Evolutionary conservation across 805 yeast species (phyloP).

Genomic region (Pichia exigua): DNA sequence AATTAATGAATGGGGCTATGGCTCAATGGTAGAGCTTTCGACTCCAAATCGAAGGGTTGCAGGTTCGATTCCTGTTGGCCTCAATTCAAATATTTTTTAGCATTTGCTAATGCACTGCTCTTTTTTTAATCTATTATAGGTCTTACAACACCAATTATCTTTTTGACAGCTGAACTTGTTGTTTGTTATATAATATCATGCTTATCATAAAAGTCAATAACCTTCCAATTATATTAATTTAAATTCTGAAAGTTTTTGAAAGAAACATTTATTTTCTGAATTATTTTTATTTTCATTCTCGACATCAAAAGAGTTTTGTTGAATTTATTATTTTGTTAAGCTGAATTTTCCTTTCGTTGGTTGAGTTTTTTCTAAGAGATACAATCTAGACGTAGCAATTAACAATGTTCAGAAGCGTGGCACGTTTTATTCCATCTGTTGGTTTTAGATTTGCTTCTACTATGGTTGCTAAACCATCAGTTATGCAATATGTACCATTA

Average conservation of each 20-base stretch:
- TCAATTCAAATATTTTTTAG: conserved; percentile 6
- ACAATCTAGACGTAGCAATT: not conserved
- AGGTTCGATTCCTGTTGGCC: conserved; percentile 21
- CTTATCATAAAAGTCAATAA: too few relatives aligned
- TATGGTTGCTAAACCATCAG: not conserved
- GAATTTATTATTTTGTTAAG: not conserved
- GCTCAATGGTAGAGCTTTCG: conserved; percentile 79
- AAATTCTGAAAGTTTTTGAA: not conserved
- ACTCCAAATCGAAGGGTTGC: conserved; percentile 41
- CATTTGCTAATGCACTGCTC: not conserved
- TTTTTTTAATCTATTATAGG: too few relatives aligned
- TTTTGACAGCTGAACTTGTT: too few relatives aligned
- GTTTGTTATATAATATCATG: too few relatives aligned
- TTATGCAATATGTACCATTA: not conserved
- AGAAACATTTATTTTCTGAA: not conserved
- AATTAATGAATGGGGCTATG: conserved; percentile 66
- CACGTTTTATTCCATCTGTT: conserved; percentile 4
- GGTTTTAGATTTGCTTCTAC: conserved; percentile 11
- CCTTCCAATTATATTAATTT: too few relatives aligned
- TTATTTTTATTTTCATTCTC: not conserved
- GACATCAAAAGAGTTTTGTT: not conserved
- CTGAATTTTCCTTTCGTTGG: not conserved
- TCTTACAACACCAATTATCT: too few relatives aligned
- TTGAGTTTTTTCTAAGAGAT: too few relatives aligned
- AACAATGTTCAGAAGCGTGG: conserved; percentile 3